phyloP scores from a whole-genome alignment of 768 basidiomycete species.

The Kwoniella newhampshirensis region DNA sequence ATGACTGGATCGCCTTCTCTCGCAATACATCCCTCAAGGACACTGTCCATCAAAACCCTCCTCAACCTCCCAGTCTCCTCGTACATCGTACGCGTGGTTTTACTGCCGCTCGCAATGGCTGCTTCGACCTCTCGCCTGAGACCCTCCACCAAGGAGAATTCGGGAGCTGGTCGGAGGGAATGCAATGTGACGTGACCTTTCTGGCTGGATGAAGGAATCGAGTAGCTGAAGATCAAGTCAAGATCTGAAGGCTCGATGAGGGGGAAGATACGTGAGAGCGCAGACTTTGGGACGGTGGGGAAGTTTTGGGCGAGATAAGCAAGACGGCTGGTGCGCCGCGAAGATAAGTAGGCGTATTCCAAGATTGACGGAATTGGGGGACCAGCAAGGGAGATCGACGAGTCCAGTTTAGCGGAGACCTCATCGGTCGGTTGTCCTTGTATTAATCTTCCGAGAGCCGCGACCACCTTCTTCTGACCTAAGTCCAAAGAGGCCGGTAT shows the following conservation, averaged over 20 bases:
- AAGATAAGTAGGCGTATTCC: conserved; percentile 15
- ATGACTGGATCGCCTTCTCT: conserved; percentile 72
- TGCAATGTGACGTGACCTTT: conserved; percentile 65
- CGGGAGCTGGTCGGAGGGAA: conserved; percentile 66
- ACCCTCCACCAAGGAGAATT: conserved; percentile 63
- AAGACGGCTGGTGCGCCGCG: conserved; percentile 55
- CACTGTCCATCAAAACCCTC: conserved; percentile 64
- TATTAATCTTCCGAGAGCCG: conserved; percentile 14
- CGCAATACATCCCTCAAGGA: conserved; percentile 74
- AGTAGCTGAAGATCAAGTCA: conserved; percentile 76
- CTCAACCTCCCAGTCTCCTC: conserved; percentile 82
- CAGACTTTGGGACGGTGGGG: conserved; percentile 60
- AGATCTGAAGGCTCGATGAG: conserved; percentile 71
- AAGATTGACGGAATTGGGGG: background rate
- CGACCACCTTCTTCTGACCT: conserved; percentile 6
- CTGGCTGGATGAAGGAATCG: conserved; percentile 62
- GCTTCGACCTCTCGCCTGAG: conserved; percentile 59
- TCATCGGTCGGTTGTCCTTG: conserved; percentile 12
- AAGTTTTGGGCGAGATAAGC: conserved; percentile 34
- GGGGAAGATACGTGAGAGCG: conserved; percentile 69
- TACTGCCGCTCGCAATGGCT: conserved; percentile 60
- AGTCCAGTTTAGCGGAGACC: conserved; percentile 4
- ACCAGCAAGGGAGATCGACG: background rate
- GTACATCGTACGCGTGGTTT: conserved; percentile 80
- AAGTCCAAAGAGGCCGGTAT: conserved; percentile 2